Evolutionary conservation across 345 rosid genomes (phyloP).

Genomic region (Populus simonii): DNA sequence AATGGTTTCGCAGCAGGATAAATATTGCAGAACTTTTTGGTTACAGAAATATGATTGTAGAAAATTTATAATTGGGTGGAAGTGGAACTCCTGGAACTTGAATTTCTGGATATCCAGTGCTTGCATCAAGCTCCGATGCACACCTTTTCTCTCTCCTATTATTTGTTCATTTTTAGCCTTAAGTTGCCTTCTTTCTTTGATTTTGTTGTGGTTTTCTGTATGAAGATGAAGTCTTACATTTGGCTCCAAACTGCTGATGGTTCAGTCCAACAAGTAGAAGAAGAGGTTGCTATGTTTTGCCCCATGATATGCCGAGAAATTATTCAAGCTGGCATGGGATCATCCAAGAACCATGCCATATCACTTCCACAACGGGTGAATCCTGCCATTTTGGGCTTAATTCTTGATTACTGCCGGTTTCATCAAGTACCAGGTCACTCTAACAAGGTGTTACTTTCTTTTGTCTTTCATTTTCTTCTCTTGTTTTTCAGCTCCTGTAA

Average conservation of each 20-base stretch:
- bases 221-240: constrained; percentile 66
- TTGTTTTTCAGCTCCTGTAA: neutral
- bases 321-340: constrained; percentile 65
- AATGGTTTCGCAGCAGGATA: neutral
- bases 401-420: constrained; percentile 85
- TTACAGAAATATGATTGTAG: neutral
- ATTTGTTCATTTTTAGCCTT: neutral
- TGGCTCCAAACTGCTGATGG: constrained; percentile 94
- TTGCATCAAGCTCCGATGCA: neutral
- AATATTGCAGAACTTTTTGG: neutral
- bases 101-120: neutral
- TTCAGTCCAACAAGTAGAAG: constrained; percentile 82
- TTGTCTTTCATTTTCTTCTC: neutral
- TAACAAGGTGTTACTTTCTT: constrained; percentile 46
- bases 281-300: constrained; percentile 91
- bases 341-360: constrained; percentile 76
- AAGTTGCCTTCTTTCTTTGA: neutral
- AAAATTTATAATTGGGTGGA: neutral
- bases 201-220: constrained; percentile 11
- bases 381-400: constrained; percentile 65
- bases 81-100: neutral
- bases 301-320: constrained; percentile 88
- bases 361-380: constrained; percentile 82
- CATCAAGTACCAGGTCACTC: constrained; percentile 80
- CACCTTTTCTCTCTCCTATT: no score